phyloP scores from a whole-genome alignment of 371 early-diverging fungal species.

The Conidiobolus incongruus region DNA sequence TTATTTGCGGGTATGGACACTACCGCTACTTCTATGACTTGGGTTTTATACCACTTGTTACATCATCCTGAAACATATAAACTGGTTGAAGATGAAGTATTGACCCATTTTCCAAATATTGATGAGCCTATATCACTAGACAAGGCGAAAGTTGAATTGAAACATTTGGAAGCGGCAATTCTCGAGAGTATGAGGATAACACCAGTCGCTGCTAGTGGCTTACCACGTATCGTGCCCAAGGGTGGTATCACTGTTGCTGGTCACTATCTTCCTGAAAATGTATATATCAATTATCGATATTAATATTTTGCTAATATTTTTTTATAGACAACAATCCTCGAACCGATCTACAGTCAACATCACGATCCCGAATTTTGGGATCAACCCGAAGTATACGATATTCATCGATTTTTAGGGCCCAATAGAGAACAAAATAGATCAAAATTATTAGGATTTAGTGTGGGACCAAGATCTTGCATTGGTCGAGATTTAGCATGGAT shows the following conservation, averaged over 20 bases:
- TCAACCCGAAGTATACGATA: neutral
- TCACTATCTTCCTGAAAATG: slow-evolving; percentile 5
- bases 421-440: neutral
- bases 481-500: slow-evolving; percentile 1
- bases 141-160: slow-evolving; percentile 8
- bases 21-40: slow-evolving; percentile 6
- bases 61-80: slow-evolving; percentile 5
- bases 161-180: slow-evolving; percentile 12
- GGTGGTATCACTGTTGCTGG: slow-evolving; percentile 5
- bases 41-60: slow-evolving; percentile 6
- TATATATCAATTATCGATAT: too few species aligned
- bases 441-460: neutral
- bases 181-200: slow-evolving; percentile 10
- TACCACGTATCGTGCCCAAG: slow-evolving; percentile 4
- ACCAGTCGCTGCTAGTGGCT: slow-evolving; percentile 7
- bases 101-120: too few species aligned
- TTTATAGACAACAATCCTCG: too few species aligned
- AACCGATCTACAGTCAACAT: too few species aligned
- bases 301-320: too few species aligned
- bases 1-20: slow-evolving; percentile 11
- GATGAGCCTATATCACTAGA: slow-evolving; percentile 6
- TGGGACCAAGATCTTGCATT: neutral
- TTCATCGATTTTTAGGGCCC: neutral
- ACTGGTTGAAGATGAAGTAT: slow-evolving; percentile 5
- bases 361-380: neutral